Percentiles rank a stretch among this genome's conserved stretches.
Evolutionary conservation across 139 green algal genomes (phyloP).

Genomic region (Diplosphaera chodatii): DNA sequence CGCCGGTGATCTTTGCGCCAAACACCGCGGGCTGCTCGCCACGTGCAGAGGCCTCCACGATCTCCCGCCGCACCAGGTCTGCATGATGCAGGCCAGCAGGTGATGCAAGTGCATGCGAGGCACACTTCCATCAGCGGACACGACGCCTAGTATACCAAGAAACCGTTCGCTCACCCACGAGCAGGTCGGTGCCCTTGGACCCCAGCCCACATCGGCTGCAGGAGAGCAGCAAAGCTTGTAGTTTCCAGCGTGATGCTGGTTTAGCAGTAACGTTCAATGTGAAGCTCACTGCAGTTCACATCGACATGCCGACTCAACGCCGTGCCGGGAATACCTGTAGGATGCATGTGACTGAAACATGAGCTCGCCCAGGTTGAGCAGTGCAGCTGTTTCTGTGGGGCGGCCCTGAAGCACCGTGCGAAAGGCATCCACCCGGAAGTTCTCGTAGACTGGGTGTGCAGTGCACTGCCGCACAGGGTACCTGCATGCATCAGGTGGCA

Average conservation of each 20-base stretch:
- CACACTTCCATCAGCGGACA: neutral
- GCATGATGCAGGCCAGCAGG: too few relatives aligned
- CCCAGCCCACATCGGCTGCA: conserved; percentile 70
- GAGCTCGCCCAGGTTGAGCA: conserved; percentile 75
- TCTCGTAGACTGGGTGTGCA: conserved; percentile 75
- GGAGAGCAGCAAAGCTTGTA: neutral
- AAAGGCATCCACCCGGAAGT: conserved; percentile 73
- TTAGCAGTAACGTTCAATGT: too few relatives aligned
- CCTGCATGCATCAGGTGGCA: neutral
- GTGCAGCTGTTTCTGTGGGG: conserved; percentile 5
- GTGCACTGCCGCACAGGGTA: conserved; percentile 60
- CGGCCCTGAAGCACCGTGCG: conserved; percentile 31
- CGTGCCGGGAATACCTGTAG: neutral
- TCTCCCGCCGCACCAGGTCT: conserved; percentile 51
- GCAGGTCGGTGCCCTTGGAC: conserved; percentile 33
- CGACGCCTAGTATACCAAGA: too few relatives aligned
- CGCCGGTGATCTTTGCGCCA: conserved; percentile 93
- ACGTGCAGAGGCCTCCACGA: conserved; percentile 9
- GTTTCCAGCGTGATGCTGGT: too few relatives aligned
- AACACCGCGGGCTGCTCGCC: conserved; percentile 46
- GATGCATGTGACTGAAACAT: conserved; percentile 77
- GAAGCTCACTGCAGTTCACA: too few relatives aligned
- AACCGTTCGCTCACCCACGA: conserved; percentile 61
- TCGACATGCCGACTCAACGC: neutral
- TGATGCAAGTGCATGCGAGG: neutral